Base-by-base conservation (phyloP, 768 basidiomycete genomes). In the Calocera viscosa region DNA sequence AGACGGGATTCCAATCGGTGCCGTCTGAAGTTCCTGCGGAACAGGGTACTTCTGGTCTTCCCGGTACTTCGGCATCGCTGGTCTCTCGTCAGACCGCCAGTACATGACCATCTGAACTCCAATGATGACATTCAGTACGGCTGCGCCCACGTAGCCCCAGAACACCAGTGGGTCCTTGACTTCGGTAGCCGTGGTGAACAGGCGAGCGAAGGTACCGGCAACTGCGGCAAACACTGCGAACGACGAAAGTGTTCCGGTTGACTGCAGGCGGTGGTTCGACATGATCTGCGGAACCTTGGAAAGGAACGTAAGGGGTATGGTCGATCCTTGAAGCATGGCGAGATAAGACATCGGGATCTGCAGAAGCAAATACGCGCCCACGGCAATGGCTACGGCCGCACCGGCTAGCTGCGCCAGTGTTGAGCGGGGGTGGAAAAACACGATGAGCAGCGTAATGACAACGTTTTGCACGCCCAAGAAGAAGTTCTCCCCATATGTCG, bases 401-500 rank as follows among this genome's bases (percentile, higher is more conserved):
- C 75, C 75, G 3, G 73, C 63, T 67, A 73, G 73, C 60, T 81
- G 68, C 66, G 71, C 72, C 70, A 78, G 72, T 63, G 74, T 71
- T 53, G 69, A 64, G 68, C 77, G 69, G 28, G 69, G 70, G 8
- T 53, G 32, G 73, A 89, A 87, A 75, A 79, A 78, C 64, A 94
- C 82, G 76, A 95, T 95, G 71, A 94, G 85, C 72, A 93, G 81
- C 17, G 91, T 92, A 74, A 97, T 92, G 77, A 90, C 68, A 71
- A 88, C 80, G 79, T 95, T 93, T 77, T 95, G 93, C 67, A 93
- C 73, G 33, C 91, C 86, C 63, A 98, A 82, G 84, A 97, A 97
- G 67, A 94, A 75, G 80, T 95, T 97, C 77, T 99, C 96, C 73
- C 96, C 96, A 68, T 97, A 99, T 0, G 96, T 97, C 22, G 91